Evolutionary conservation across 1,284 basidiomycete species (phyloP), one percentile per base, ranked within the genome.

Genomic region (Lentinula novae-zelandiae): DNA sequence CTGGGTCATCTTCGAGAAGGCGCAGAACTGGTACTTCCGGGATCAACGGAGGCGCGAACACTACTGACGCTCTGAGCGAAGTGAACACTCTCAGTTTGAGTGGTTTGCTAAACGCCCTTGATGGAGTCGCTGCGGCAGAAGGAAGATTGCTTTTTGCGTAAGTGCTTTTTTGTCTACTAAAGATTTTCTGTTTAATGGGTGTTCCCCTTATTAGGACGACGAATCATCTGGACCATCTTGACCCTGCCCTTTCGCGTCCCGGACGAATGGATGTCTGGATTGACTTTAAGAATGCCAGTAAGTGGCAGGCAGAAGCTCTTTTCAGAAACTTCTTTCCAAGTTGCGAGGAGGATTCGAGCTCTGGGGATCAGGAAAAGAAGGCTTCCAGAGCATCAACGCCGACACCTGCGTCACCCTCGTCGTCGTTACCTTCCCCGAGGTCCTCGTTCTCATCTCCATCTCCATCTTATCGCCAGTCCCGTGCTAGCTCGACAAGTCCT

Each of bases 261-360:
- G 92, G 92, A 15, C 90, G 92, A 33, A 92, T 93, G 86, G 92
- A 94, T 67, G 89, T 95, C 3, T 92, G 90, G 90, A 82, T 94
- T 57, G 90, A 93, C 72, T 95, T 94, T 79, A 89, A 85, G 76
- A 88, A 92, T 62, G 89, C 92, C 36, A 88, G 85, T 63, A 86
- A 84, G 66, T 89, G 86, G 83, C 92, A 94, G 68, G 89, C 89
- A 1, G 88, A 91, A 71, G 83, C 85, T 33, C 78, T 93, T 36
- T 94, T 93, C 83, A 81, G 87, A 62, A 91, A 92, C 73, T 94
- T 94, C 76, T 93, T 93, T 86, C 90, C 89, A 0, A 85, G 82
- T 38, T 77, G 79, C 0, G 88, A 89, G 63, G 84, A 83, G 54
- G 62, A 48, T 58, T 62, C 64, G 36, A 54, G 66, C 46, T 50